Conservation (phyloP, 257 asterid genomes). For the Ilex asprella region DNA sequence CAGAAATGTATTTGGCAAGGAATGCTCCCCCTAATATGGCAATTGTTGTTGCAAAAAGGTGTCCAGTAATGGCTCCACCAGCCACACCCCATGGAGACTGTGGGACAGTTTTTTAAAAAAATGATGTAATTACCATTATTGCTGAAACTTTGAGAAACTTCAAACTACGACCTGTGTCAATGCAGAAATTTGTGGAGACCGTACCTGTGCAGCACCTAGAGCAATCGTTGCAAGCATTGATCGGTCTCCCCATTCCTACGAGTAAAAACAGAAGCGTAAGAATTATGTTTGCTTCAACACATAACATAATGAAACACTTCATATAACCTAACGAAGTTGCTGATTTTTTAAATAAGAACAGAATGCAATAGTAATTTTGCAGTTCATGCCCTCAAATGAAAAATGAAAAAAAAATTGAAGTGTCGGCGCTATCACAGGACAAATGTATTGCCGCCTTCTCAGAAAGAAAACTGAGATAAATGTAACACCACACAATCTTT, state of each 20-base stretch:
- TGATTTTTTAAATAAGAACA: no score
- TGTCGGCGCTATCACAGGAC: no score
- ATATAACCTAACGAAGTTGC: no score
- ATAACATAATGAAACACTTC: no score
- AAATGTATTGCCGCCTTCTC: no score
- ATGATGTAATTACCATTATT: no score
- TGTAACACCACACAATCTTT: no score
- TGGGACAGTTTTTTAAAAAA: background rate
- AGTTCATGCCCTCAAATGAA: no score
- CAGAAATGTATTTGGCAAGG: constrained; percentile 88
- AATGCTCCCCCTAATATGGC: constrained; percentile 94
- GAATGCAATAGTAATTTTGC: no score
- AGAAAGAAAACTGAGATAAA: no score
- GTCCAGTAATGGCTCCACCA: constrained; percentile 88
- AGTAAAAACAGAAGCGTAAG: background rate
- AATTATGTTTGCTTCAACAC: no score
- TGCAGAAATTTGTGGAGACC: background rate
- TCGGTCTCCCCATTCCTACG: constrained; percentile 98
- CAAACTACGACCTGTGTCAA: background rate
- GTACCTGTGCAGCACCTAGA: constrained; percentile 96
- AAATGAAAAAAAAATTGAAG: no score
- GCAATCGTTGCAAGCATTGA: constrained; percentile 99
- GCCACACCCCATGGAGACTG: constrained; percentile 99
- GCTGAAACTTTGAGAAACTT: background rate
- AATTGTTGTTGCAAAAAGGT: constrained; percentile 68